Conservation (phyloP, 371 early-diverging fungal genomes). For the Nematocida sp. region DNA sequence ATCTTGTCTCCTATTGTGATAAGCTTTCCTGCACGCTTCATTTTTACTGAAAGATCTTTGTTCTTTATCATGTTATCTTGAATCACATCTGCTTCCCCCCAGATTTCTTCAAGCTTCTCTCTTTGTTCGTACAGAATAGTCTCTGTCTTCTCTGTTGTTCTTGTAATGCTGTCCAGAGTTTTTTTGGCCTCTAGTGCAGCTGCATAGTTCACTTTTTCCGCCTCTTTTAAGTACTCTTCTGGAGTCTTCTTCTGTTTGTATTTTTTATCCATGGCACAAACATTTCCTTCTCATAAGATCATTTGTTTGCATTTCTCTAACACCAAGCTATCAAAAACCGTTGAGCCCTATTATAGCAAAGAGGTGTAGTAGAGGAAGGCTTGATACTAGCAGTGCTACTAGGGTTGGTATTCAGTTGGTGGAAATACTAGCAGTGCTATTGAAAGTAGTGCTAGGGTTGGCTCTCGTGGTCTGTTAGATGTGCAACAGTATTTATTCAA, state of each 20-base stretch:
- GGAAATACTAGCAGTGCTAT: too few species aligned
- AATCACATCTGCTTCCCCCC: conserved; percentile 10
- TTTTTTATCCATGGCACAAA: conserved; percentile 19
- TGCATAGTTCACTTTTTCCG: conserved; percentile 29
- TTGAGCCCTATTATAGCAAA: too few species aligned
- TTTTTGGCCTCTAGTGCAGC: conserved; percentile 35
- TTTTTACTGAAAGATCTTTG: conserved; percentile 27
- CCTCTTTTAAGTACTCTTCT: conserved; percentile 28
- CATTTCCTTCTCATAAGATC: conserved; percentile 8
- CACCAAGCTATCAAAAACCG: too few species aligned
- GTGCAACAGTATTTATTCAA: too few species aligned
- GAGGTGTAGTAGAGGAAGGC: too few species aligned
- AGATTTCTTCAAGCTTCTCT: conserved; percentile 40
- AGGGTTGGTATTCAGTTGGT: too few species aligned
- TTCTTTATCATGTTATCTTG: conserved; percentile 21
- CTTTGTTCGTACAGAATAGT: conserved; percentile 42
- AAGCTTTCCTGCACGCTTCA: conserved; percentile 48
- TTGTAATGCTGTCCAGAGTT: conserved; percentile 22
- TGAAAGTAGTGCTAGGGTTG: too few species aligned
- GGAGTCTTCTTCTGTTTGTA: conserved; percentile 35
- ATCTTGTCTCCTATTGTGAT: conserved; percentile 45
- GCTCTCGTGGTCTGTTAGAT: too few species aligned
- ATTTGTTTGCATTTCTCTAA: too few species aligned
- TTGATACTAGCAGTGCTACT: too few species aligned
- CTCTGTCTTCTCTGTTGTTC: conserved; percentile 36